Evolutionary conservation across 225 moss, liverwort and hornwort species (phyloP).

Genomic region (Antitrichia curtipendula): DNA sequence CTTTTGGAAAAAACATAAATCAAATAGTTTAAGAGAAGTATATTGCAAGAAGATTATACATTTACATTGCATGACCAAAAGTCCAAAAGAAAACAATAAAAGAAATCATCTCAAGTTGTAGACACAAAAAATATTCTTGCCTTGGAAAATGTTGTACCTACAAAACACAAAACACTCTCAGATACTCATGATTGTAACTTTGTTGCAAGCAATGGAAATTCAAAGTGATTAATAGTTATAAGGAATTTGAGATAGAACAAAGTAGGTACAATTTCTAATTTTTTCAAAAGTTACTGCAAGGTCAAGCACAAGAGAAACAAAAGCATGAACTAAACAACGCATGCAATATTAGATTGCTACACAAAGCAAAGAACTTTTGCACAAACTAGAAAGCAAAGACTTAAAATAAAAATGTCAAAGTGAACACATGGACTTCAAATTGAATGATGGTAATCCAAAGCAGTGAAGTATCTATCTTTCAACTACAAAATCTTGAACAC

Average conservation of each 20-base stretch:
- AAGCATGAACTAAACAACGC: not conserved
- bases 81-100: not conserved
- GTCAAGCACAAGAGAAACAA: not conserved
- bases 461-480: not conserved
- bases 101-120: not conserved
- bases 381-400: not conserved
- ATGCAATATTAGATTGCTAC: not conserved
- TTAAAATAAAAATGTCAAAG: not conserved
- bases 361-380: not conserved
- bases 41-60: not conserved
- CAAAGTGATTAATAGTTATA: not conserved
- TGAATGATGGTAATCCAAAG: not conserved
- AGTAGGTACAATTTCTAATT: not conserved
- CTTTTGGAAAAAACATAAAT: too few species aligned
- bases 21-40: not conserved
- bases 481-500: not conserved
- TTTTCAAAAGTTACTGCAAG: not conserved
- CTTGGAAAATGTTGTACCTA: not conserved
- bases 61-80: not conserved
- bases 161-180: not conserved
- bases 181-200: not conserved
- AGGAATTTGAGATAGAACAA: not conserved
- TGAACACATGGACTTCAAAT: not conserved
- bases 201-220: not conserved
- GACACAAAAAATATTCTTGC: too few species aligned